Evolutionary conservation across 352 stramenopile genomes (phyloP).

Genomic region (Nannochloropsis limnetica): DNA sequence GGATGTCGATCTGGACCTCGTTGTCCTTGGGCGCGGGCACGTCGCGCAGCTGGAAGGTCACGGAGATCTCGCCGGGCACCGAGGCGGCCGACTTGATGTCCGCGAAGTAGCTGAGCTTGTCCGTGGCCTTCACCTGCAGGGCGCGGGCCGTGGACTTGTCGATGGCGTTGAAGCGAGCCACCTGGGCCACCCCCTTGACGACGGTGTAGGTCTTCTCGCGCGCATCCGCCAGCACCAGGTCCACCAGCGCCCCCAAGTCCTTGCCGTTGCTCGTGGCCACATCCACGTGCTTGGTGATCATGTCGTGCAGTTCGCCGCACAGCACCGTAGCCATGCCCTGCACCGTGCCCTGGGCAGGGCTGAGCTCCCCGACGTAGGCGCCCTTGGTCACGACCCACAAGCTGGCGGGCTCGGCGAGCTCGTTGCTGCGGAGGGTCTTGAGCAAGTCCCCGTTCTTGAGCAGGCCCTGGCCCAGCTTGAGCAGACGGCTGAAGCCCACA

Average conservation of each 20-base stretch:
- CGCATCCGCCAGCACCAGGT: slow-evolving; percentile 16
- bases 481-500: slow-evolving; percentile 16
- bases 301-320: slow-evolving; percentile 13
- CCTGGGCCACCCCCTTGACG: not conserved
- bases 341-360: not conserved
- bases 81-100: slow-evolving; percentile 31
- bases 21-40: slow-evolving; percentile 8
- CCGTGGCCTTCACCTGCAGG: not conserved
- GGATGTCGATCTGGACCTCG: slow-evolving; percentile 29
- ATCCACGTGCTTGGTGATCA: slow-evolving; percentile 26
- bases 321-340: slow-evolving; percentile 26
- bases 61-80: not conserved
- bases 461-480: slow-evolving; percentile 5
- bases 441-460: slow-evolving; percentile 33
- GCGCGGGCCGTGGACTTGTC: slow-evolving; percentile 5
- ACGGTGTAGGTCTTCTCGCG: slow-evolving; percentile 12
- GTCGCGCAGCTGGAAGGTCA: slow-evolving; percentile 26
- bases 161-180: slow-evolving; percentile 27
- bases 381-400: slow-evolving; percentile 29
- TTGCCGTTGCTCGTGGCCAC: not conserved
- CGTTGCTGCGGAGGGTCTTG: slow-evolving; percentile 9
- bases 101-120: slow-evolving; percentile 18
- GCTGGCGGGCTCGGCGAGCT: not conserved
- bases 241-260: not conserved
- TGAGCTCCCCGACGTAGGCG: not conserved